Conservation (phyloP, 805 yeast genomes). For the Clavispora fructus region DNA sequence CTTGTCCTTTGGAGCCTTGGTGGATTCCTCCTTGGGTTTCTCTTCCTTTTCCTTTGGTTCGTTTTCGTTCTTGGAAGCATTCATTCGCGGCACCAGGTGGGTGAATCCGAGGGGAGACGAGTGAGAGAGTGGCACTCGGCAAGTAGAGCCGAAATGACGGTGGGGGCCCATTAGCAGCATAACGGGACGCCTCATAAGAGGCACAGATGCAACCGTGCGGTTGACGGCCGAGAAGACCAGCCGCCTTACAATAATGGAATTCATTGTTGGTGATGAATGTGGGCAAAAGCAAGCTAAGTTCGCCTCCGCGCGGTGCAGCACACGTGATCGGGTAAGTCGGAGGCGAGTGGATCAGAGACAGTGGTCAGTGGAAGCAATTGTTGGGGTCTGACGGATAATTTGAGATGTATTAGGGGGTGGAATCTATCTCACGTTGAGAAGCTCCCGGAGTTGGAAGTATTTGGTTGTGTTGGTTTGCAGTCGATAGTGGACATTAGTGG, state of each 20-base stretch:
- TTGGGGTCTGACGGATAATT: not conserved
- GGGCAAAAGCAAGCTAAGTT: not conserved
- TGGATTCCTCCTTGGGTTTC: not conserved
- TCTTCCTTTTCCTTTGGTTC: not conserved
- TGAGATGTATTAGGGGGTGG: no score
- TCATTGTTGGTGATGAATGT: not conserved
- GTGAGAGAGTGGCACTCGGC: conserved; percentile 1
- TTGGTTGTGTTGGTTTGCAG: no score
- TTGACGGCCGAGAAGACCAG: not conserved
- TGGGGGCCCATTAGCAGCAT: not conserved
- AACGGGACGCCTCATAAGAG: not conserved
- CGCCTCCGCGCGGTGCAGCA: not conserved
- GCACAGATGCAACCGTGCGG: not conserved
- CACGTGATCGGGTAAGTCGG: not conserved
- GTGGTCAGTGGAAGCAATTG: not conserved
- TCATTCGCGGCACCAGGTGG: not conserved
- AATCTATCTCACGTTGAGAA: no score
- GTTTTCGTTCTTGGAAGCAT: not conserved
- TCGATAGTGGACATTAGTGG: no score
- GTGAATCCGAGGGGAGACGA: conserved; percentile 1
- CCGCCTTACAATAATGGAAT: not conserved
- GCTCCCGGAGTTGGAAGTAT: no score
- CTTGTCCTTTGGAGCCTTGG: not conserved
- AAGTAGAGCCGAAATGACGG: not conserved
- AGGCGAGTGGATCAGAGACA: not conserved